These are phyloP conservation scores for Quercus alba DNA, from an alignment of 306 rosid genomes.

Conservation along the genomic window DNA sequence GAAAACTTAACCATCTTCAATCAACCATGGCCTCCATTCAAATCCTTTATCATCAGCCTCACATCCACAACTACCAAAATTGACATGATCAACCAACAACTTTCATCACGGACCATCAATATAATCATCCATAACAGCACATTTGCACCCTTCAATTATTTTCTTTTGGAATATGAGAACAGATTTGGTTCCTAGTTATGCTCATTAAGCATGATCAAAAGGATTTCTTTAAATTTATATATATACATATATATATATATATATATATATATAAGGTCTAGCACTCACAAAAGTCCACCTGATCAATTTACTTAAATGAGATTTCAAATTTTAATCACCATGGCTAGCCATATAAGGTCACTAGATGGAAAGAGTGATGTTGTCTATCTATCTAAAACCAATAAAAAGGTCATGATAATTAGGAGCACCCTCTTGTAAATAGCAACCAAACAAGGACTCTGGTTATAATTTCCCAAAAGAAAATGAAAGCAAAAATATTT, in stretches of 20 bases:
- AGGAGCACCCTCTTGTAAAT: neutral
- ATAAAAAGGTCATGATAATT: neutral
- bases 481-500: too few species aligned
- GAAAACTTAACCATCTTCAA: neutral
- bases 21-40: neutral
- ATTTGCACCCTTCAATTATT: too few species aligned
- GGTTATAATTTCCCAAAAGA: neutral
- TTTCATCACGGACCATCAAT: too few species aligned
- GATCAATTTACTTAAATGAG: neutral
- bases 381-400: neutral
- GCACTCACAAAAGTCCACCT: neutral
- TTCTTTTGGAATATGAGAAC: too few species aligned
- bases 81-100: neutral
- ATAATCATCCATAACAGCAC: too few species aligned
- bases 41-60: neutral
- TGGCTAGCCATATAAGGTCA: neutral
- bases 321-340: neutral
- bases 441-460: neutral
- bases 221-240: neutral
- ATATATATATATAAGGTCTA: neutral
- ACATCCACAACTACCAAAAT: neutral
- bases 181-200: neutral
- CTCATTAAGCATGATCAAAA: neutral
- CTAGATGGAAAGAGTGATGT: neutral
- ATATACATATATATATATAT: neutral